Conservation (phyloP, 371 early-diverging fungal genomes). For the Polyrhizophydium stewartii region DNA sequence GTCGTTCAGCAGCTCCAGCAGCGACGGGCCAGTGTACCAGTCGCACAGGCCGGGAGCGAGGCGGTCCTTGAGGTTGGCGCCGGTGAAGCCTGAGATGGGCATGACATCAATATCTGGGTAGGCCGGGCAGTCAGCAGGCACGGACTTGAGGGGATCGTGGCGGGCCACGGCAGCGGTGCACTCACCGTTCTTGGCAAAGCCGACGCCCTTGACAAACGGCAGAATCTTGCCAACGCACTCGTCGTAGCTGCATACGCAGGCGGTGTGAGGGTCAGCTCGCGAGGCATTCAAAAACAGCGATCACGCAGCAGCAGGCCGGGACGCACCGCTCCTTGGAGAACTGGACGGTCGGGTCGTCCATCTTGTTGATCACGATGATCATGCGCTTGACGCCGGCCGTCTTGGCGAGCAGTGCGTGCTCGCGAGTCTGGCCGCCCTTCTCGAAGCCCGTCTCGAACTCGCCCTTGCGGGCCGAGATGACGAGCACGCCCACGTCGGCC, state of each 20-base stretch:
- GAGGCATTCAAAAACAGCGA: neutral
- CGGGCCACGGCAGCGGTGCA: neutral
- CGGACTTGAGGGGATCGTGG: neutral
- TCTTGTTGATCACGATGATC: conserved; percentile 95
- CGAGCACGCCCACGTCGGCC: conserved; percentile 95
- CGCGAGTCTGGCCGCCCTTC: conserved; percentile 99
- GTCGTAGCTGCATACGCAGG: conserved; percentile 57
- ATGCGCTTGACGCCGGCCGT: conserved; percentile 92
- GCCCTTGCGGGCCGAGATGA: conserved; percentile 97
- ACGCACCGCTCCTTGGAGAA: conserved; percentile 79
- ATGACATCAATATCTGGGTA: conserved; percentile 71
- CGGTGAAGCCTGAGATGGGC: conserved; percentile 95
- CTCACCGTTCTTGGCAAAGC: conserved; percentile 78
- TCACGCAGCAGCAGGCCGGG: too few species aligned
- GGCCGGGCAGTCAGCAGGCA: neutral
- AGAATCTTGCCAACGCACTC: conserved; percentile 79
- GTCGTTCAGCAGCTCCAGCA: conserved; percentile 81
- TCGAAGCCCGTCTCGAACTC: conserved; percentile 99
- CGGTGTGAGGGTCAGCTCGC: neutral
- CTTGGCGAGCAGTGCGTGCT: conserved; percentile 97
- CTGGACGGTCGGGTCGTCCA: conserved; percentile 95
- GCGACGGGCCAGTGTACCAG: conserved; percentile 91
- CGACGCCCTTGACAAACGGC: conserved; percentile 88
- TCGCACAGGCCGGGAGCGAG: conserved; percentile 53
- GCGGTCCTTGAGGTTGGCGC: conserved; percentile 92